These are phyloP conservation scores for Pythium apleroticum DNA, from an alignment of 352 stramenopile species.

Conservation along the genomic window DNA sequence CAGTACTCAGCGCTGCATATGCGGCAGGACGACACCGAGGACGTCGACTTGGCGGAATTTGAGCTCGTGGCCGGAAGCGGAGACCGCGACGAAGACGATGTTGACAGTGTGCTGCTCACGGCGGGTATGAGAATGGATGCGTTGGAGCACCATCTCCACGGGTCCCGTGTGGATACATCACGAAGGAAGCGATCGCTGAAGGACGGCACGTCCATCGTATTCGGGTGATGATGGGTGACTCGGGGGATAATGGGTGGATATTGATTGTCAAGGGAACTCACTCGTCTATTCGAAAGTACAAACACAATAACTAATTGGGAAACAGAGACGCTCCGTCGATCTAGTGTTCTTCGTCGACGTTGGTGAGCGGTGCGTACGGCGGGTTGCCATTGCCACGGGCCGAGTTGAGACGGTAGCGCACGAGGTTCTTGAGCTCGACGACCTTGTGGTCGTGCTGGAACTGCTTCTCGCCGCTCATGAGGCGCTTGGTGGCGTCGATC, in stretches of 20 bases:
- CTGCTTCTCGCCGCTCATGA: conserved; percentile 33
- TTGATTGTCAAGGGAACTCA: not conserved
- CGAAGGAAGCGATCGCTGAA: not conserved
- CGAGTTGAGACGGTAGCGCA: conserved; percentile 56
- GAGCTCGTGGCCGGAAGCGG: conserved; percentile 3
- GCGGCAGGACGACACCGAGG: conserved; percentile 9
- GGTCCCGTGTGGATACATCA: not conserved
- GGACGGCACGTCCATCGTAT: conserved; percentile 3
- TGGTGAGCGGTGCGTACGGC: conserved; percentile 68
- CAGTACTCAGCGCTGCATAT: conserved; percentile 18
- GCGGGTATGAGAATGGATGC: conserved; percentile 21
- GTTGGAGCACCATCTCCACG: conserved; percentile 1
- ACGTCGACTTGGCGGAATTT: conserved; percentile 4
- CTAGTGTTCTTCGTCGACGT: conserved; percentile 44
- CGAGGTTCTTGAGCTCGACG: conserved; percentile 75
- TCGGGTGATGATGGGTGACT: conserved; percentile 5
- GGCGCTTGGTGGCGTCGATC: conserved; percentile 31
- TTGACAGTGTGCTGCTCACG: conserved; percentile 4
- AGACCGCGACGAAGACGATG: conserved; percentile 7
- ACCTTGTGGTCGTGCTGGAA: conserved; percentile 69
- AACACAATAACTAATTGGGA: not conserved
- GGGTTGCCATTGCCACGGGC: conserved; percentile 35
- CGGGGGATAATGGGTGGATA: no score
- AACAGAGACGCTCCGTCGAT: not conserved
- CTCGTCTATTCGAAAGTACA: not conserved